These are phyloP conservation scores for Crucibulum laeve DNA, from an alignment of 768 basidiomycete species.

Conservation along the genomic window DNA sequence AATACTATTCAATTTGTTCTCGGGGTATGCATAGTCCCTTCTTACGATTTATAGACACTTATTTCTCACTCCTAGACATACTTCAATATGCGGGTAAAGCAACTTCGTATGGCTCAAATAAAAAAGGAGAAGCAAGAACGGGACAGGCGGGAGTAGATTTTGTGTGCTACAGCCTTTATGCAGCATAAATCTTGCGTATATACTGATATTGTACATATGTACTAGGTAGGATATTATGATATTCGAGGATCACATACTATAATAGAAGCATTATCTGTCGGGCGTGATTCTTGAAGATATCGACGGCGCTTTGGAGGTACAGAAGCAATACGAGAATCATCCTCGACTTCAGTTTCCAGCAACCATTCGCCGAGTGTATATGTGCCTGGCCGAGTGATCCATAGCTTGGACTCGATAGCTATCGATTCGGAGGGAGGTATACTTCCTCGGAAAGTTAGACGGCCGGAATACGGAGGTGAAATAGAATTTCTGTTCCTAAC, in stretches of 20 bases:
- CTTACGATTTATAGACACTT: slow-evolving; percentile 1
- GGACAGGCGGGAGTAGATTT: slow-evolving; percentile 27
- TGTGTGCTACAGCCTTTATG: too few species aligned
- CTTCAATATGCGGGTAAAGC: slow-evolving; percentile 73
- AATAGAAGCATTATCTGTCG: slow-evolving; percentile 22
- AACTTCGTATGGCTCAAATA: slow-evolving; percentile 46
- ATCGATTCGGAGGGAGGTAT: slow-evolving; percentile 45
- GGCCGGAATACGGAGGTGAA: slow-evolving; percentile 58
- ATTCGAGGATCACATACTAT: slow-evolving; percentile 23
- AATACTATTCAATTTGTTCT: slow-evolving; percentile 71
- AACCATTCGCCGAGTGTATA: slow-evolving; percentile 68
- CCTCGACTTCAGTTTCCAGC: slow-evolving; percentile 43
- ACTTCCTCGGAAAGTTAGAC: slow-evolving; percentile 59
- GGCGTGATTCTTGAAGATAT: slow-evolving; percentile 29
- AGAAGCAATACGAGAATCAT: slow-evolving; percentile 2
- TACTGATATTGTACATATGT: too few species aligned
- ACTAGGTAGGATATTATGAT: slow-evolving; percentile 7
- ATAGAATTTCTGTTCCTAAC: slow-evolving; percentile 31
- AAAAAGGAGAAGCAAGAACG: slow-evolving; percentile 37
- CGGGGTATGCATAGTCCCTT: slow-evolving; percentile 47
- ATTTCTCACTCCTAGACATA: slow-evolving; percentile 42
- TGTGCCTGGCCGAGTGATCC: slow-evolving; percentile 58
- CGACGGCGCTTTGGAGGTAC: slow-evolving; percentile 18
- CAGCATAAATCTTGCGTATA: too few species aligned
- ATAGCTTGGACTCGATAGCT: slow-evolving; percentile 47